These are phyloP conservation scores for Verticillium nubilum DNA, from an alignment of 2,329 filamentous ascomycete genomes.

Conservation along the genomic window DNA sequence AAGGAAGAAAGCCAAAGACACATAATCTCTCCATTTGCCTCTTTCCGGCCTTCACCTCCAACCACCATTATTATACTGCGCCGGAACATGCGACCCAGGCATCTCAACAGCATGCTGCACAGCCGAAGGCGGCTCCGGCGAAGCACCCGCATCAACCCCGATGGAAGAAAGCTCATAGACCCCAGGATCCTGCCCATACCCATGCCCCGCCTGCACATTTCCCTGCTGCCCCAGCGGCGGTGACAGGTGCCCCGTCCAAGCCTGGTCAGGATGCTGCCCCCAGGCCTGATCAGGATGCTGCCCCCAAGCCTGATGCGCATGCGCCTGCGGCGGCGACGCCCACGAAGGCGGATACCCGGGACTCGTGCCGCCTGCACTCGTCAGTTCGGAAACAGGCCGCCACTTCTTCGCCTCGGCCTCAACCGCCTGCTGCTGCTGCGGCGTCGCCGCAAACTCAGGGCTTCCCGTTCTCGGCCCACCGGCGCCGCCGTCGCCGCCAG, in stretches of 20 bases:
- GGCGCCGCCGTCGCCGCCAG: slow-evolving; percentile 1
- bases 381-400: background rate
- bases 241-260: background rate
- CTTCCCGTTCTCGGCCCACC: slow-evolving; percentile 3
- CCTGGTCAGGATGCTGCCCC: background rate
- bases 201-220: background rate
- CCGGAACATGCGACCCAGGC: slow-evolving; percentile 4
- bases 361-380: slow-evolving; percentile 1
- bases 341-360: slow-evolving; percentile 5
- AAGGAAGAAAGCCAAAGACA: background rate
- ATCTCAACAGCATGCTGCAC: slow-evolving; percentile 9
- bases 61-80: background rate
- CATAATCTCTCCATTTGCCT: background rate
- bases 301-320: background rate
- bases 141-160: background rate
- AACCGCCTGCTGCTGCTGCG: background rate
- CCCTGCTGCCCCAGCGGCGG: slow-evolving; percentile 3
- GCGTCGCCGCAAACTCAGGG: slow-evolving; percentile 3
- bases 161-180: slow-evolving; percentile 13
- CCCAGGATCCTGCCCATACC: background rate
- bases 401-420: background rate
- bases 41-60: background rate
- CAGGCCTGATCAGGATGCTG: slow-evolving; percentile 1
- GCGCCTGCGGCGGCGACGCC: slow-evolving; percentile 1
- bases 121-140: background rate